These are phyloP conservation scores for Rhodotorula kratochvilovae DNA, from an alignment of 768 basidiomycete species.

Conservation along the genomic window DNA sequence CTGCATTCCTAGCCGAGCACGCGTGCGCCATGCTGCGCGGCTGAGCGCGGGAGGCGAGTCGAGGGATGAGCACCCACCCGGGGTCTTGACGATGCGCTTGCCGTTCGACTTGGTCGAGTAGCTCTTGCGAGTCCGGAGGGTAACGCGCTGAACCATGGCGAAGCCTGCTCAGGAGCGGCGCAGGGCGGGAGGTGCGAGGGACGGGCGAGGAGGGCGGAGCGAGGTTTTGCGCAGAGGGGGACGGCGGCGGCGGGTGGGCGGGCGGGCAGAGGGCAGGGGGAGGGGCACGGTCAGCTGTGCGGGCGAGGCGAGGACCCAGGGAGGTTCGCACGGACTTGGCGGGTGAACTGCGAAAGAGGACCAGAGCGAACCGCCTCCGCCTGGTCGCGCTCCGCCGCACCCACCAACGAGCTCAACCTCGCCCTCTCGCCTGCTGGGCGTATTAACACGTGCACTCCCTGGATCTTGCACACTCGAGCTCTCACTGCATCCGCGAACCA, in stretches of 20 bases:
- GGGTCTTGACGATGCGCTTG: slow-evolving; percentile 92
- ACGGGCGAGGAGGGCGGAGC: not conserved
- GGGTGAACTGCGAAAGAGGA: not conserved
- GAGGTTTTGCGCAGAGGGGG: not conserved
- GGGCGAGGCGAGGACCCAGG: no score
- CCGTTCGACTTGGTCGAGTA: slow-evolving; percentile 98
- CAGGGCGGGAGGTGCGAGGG: not conserved
- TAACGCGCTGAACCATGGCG: slow-evolving; percentile 95
- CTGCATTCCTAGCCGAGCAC: no score
- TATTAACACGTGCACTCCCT: no score
- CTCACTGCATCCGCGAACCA: no score
- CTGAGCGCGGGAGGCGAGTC: not conserved
- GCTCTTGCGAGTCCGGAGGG: slow-evolving; percentile 94
- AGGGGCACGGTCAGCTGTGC: not conserved
- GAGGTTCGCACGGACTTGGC: no score
- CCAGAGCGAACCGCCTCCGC: not conserved
- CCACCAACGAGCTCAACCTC: not conserved
- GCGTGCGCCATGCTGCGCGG: not conserved
- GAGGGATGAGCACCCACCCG: slow-evolving; percentile 55
- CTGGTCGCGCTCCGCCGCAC: not conserved
- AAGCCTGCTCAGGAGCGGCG: slow-evolving; percentile 1
- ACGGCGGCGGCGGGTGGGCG: not conserved
- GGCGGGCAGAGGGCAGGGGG: not conserved
- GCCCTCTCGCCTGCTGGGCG: not conserved
- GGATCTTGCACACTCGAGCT: not conserved